Evolutionary conservation across 2,329 filamentous ascomycete species (phyloP).

Genomic region (Aspergillus aculeatinus): DNA sequence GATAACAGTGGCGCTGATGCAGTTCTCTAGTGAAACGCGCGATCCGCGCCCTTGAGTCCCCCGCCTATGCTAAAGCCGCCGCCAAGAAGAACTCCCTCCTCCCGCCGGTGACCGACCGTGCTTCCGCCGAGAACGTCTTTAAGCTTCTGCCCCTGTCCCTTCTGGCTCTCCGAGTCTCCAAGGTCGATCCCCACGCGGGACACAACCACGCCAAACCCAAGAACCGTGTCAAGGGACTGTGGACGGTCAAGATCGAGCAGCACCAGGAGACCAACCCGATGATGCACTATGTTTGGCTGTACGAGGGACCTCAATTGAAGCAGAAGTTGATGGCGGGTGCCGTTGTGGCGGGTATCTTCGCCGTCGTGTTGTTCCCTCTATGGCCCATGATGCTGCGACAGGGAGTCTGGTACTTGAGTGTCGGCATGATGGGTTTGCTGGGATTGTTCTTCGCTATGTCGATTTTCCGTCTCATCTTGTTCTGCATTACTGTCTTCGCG

Average conservation of each 20-base stretch:
- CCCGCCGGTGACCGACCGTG: constrained; percentile 82
- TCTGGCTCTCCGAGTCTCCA: constrained; percentile 83
- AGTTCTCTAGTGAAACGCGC: constrained; percentile 78
- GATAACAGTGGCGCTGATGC: constrained; percentile 5
- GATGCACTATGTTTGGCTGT: constrained; percentile 95
- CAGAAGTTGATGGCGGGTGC: constrained; percentile 86
- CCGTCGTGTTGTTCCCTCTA: constrained; percentile 89
- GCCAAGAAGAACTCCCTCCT: constrained; percentile 85
- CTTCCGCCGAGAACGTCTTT: constrained; percentile 87
- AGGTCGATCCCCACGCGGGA: constrained; percentile 74
- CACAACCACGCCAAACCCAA: constrained; percentile 66
- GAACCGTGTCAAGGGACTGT: constrained; percentile 92
- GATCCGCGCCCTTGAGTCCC: constrained; percentile 82
- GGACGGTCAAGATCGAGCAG: constrained; percentile 93
- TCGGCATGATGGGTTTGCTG: constrained; percentile 85
- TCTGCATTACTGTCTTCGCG: constrained; percentile 85
- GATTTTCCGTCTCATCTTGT: constrained; percentile 92
- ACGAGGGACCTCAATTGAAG: constrained; percentile 90
- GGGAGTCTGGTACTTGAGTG: constrained; percentile 95
- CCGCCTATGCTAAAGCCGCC: constrained; percentile 80
- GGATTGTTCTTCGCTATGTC: constrained; percentile 97
- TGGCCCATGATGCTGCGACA: constrained; percentile 90
- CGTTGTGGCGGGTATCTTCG: constrained; percentile 79
- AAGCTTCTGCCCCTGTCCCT: constrained; percentile 93
- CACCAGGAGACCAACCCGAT: constrained; percentile 72